Percentiles rank a stretch among this genome's conserved stretches.
Evolutionary conservation across 2,329 filamentous ascomycete genomes (phyloP).

Genomic region (Metarhizium rileyi): DNA sequence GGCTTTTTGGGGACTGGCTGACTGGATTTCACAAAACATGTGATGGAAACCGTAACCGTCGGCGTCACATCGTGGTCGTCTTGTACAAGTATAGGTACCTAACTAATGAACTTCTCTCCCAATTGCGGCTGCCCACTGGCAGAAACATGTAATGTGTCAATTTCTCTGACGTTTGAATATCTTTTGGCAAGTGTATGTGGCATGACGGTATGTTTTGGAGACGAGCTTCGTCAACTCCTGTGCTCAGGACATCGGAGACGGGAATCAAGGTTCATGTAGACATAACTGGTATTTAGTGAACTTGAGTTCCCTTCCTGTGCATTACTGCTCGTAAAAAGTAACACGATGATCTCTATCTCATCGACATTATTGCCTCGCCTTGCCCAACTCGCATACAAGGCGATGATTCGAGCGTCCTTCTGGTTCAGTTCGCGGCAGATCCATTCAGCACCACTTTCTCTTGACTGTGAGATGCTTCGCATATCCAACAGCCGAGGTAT

Average conservation of each 20-base stretch:
- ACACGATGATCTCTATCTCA: neutral
- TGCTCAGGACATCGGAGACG: no score
- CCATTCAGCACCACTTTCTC: neutral
- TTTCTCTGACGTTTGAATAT: neutral
- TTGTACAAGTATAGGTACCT: constrained; percentile 9
- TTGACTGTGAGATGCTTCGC: neutral
- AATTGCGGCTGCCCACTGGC: no score
- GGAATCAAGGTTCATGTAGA: neutral
- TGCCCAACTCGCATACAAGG: neutral
- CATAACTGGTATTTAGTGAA: neutral
- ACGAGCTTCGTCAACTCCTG: no score
- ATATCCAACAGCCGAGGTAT: neutral
- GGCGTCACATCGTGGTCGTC: neutral
- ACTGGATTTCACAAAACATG: neutral
- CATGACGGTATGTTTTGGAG: no score
- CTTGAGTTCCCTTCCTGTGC: neutral
- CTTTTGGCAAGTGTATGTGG: neutral
- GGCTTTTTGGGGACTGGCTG: neutral
- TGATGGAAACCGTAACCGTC: neutral
- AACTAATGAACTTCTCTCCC: constrained; percentile 8
- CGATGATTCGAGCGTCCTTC: neutral
- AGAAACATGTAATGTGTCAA: neutral
- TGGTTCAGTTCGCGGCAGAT: neutral
- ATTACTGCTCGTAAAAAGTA: neutral
- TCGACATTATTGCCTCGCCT: neutral